Conservation (phyloP, 257 asterid species). For the Marsdenia floribunda region DNA sequence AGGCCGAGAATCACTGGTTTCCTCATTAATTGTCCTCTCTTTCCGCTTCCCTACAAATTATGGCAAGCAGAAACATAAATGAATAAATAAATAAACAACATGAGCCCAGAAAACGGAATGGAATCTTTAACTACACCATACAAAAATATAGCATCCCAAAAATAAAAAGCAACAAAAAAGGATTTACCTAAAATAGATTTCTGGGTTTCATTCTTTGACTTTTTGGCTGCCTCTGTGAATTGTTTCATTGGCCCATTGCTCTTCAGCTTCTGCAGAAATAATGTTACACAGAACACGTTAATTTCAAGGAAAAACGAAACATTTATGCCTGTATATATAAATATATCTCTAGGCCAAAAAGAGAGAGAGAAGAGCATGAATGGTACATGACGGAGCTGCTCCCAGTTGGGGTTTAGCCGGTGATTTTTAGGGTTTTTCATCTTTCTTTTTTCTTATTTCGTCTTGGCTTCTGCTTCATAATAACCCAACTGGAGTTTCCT, state of each 20-base stretch:
- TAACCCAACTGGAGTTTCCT: not conserved
- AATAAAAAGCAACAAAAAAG: not conserved
- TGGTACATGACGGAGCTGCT: conserved; percentile 65
- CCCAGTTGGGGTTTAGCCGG: conserved; percentile 87
- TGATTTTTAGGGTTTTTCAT: conserved; percentile 51
- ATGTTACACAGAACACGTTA: not conserved
- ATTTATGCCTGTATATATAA: not conserved
- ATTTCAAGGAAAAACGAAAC: conserved; percentile 7
- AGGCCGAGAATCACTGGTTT: conserved; percentile 33
- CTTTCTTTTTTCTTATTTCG: conserved; percentile 14
- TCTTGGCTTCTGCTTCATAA: not conserved
- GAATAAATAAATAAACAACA: not conserved
- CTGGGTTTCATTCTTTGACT: conserved; percentile 26
- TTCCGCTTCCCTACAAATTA: conserved; percentile 65
- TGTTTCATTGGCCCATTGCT: conserved; percentile 44
- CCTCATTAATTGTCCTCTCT: conserved; percentile 52
- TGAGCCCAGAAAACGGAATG: not conserved
- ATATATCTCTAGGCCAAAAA: too few relatives aligned
- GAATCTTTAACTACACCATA: not conserved
- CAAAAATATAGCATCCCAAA: not conserved
- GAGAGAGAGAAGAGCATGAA: not conserved
- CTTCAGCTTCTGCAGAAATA: conserved; percentile 58
- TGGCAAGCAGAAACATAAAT: not conserved
- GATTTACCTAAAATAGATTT: conserved; percentile 42
- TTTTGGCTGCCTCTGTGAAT: conserved; percentile 27